These are phyloP conservation scores for Pseudogymnoascus sp. DNA, from an alignment of 2,329 filamentous ascomycete genomes.

Conservation along the genomic window DNA sequence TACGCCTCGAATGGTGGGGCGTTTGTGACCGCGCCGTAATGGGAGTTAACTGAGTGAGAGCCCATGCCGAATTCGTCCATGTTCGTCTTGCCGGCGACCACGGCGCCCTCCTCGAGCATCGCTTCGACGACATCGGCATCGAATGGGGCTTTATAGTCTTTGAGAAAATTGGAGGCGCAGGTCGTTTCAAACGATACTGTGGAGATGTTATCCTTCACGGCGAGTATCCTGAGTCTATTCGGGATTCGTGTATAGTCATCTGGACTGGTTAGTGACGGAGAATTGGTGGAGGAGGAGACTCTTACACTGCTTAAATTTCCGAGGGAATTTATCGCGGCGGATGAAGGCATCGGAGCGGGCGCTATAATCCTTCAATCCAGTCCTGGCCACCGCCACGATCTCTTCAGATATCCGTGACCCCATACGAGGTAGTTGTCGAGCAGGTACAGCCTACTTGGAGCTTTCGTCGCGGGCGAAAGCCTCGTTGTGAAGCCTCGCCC, in stretches of 20 bases:
- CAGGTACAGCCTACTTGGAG: neutral
- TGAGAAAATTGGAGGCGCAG: constrained; percentile 70
- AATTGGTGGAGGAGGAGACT: neutral
- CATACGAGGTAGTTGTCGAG: neutral
- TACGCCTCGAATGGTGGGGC: constrained; percentile 31
- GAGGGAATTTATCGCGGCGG: neutral
- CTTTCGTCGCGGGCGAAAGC: neutral
- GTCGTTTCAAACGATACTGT: constrained; percentile 61
- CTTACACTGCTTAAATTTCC: neutral
- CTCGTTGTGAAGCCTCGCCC: neutral
- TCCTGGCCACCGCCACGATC: neutral
- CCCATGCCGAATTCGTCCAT: constrained; percentile 97
- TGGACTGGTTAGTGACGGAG: neutral
- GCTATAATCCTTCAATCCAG: neutral
- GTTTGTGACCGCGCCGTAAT: constrained; percentile 51
- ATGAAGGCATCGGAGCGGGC: neutral
- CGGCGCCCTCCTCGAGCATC: constrained; percentile 53
- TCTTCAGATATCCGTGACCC: neutral
- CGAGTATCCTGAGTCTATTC: constrained; percentile 10
- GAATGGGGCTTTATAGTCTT: constrained; percentile 65
- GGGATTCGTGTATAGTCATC: neutral
- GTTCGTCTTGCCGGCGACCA: constrained; percentile 73
- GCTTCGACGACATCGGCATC: constrained; percentile 71
- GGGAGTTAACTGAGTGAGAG: constrained; percentile 64
- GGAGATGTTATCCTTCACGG: constrained; percentile 72